These are phyloP conservation scores for Spongiforma sp. DNA, from an alignment of 1,284 basidiomycete species.

Conservation along the genomic window DNA sequence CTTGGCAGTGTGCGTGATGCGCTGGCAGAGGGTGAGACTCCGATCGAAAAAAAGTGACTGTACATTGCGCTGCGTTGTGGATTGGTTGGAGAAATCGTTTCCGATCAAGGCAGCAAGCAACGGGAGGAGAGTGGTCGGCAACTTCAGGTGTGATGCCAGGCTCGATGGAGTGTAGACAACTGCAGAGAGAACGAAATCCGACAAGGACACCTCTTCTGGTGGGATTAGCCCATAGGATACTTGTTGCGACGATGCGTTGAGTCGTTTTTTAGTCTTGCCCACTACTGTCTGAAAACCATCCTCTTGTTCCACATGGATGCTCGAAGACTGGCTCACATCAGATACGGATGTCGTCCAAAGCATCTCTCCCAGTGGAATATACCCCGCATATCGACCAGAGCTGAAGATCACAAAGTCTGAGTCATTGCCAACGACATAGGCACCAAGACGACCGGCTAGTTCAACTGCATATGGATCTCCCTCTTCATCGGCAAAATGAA, in stretches of 20 bases:
- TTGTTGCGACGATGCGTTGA: constrained; percentile 33
- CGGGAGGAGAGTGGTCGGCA: constrained; percentile 78
- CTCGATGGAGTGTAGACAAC: constrained; percentile 66
- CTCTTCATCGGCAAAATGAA: constrained; percentile 84
- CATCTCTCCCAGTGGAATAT: constrained; percentile 83
- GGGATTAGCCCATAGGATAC: constrained; percentile 58
- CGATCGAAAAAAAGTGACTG: constrained; percentile 73
- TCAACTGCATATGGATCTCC: constrained; percentile 88
- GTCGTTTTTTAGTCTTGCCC: constrained; percentile 49
- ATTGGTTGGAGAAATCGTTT: constrained; percentile 77
- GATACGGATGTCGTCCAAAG: constrained; percentile 60
- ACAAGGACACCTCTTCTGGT: constrained; percentile 44
- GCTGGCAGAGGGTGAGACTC: constrained; percentile 56
- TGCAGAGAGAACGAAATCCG: constrained; percentile 55
- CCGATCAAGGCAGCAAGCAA: constrained; percentile 87
- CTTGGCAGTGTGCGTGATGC: constrained; percentile 61
- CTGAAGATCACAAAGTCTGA: constrained; percentile 85
- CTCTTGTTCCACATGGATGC: constrained; percentile 42
- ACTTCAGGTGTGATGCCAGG: constrained; percentile 68
- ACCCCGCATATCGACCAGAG: constrained; percentile 74
- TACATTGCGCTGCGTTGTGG: constrained; percentile 50
- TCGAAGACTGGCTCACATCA: constrained; percentile 30
- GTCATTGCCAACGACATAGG: constrained; percentile 80
- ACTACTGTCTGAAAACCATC: constrained; percentile 69
- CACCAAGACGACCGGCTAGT: constrained; percentile 75